Base-by-base conservation (phyloP, 106 monocot genomes). In the Triglochin maritima region DNA sequence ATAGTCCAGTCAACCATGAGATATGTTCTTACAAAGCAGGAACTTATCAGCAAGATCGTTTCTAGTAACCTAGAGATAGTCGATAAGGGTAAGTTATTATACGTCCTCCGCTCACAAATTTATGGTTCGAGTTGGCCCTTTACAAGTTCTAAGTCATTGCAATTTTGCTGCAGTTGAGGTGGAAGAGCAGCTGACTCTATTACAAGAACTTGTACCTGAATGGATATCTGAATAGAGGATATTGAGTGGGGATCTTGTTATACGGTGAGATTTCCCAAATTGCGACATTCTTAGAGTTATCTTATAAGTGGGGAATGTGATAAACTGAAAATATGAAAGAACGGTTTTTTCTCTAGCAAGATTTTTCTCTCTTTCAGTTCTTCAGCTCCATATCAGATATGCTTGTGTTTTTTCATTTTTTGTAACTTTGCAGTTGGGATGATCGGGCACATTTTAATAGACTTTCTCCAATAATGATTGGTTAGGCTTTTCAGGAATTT, bases 141-240 rank as follows among this genome's bases (percentile, higher is more conserved):
- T 29, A 29, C 29, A 57, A 29, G 43, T 16, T 46, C 2, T 5
- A 69, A 11, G 1, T 29, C 29, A 29, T 29, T 29, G 29, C 29
- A 29, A 29, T 29, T 29, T 29, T 29, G 29, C 50, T 70, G 42
- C 73, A 94, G 89, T 65, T 81, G 98, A 98, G 77, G 80, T 84
- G 6, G 98, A 98, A 63, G 81, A 92, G 48, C 92, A 98, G 63
- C 73, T 92, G 53, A 78, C 52, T 15, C 67, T 98, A n/a, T 66
- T 98, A 56, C 68, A 77, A 72, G 92, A 98, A 72, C 59, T 98
- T 9, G 63, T 79, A 63, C 91, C 98, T 62, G 91, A 92, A 72
- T 98, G 98, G 92, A 80, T 98, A 46, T 81, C 80, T 44, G 68
- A 69, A 65, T 86, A 86, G 71, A 68, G 56, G 14, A 60, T 76